Conservation (phyloP, 2,329 filamentous ascomycete genomes). For the Lasiodiplodia citricola region DNA sequence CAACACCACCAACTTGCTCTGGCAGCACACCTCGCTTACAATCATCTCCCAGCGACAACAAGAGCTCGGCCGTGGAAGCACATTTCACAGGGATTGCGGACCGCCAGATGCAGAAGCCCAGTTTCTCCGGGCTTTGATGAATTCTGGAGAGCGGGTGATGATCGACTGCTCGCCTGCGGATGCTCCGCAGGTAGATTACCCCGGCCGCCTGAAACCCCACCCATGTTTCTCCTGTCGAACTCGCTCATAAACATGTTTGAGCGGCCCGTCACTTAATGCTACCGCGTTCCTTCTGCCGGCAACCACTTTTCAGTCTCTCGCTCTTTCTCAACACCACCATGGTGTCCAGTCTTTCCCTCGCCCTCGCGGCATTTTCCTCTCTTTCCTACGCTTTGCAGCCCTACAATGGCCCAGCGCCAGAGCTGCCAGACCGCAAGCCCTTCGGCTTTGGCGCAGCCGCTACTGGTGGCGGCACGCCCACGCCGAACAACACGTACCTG, state of each 20-base stretch:
- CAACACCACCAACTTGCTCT: background rate
- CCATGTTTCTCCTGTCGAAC: background rate
- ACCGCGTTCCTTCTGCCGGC: background rate
- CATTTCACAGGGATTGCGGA: background rate
- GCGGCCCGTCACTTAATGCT: background rate
- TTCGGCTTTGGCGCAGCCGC: slow-evolving; percentile 21
- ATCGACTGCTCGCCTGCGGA: slow-evolving; percentile 5
- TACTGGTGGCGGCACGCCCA: slow-evolving; percentile 14
- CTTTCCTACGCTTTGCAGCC: slow-evolving; percentile 8
- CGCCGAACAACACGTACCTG: slow-evolving; percentile 13
- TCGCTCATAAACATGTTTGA: background rate
- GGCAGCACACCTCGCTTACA: background rate
- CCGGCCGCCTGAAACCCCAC: background rate
- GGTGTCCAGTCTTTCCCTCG: slow-evolving; percentile 1
- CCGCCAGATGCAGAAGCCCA: background rate
- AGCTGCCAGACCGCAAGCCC: background rate
- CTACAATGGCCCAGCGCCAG: slow-evolving; percentile 17
- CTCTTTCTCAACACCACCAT: background rate
- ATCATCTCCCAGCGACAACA: too few species aligned
- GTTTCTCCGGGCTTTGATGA: slow-evolving; percentile 21
- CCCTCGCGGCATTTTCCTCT: background rate
- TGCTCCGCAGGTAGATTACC: slow-evolving; percentile 10
- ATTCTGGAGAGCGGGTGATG: slow-evolving; percentile 13
- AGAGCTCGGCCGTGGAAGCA: too few species aligned
- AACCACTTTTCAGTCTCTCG: background rate